These are phyloP conservation scores for Cruciata laevipes DNA, from an alignment of 257 asterid species.

Conservation along the genomic window DNA sequence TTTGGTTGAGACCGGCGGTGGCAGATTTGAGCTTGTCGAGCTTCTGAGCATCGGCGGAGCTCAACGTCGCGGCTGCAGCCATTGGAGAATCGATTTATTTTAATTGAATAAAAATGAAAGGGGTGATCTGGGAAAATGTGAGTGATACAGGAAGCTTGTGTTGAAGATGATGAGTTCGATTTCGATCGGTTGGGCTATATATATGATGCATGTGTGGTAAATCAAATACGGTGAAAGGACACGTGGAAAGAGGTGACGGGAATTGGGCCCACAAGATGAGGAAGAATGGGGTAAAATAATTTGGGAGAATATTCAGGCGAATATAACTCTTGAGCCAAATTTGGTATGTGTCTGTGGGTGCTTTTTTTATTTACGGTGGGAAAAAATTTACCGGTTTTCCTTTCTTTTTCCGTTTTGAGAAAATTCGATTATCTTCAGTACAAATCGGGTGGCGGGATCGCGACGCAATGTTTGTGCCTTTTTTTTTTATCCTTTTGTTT, in stretches of 20 bases:
- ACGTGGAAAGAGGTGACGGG: background rate
- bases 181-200: background rate
- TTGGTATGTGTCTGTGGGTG: background rate
- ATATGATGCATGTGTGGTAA: background rate
- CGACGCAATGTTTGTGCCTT: constrained; percentile 4
- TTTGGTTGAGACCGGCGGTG: constrained; percentile 54
- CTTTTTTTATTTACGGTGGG: background rate
- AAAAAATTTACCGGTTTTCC: background rate
- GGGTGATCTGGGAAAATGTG: constrained; percentile 2
- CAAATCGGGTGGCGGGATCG: constrained; percentile 9
- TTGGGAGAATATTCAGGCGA: constrained; percentile 39
- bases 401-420: background rate
- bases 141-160: constrained; percentile 1
- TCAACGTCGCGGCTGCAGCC: constrained; percentile 40
- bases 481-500: background rate
- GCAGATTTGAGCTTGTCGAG: constrained; percentile 58
- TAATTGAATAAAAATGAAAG: background rate
- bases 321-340: constrained; percentile 13
- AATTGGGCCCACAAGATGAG: constrained; percentile 2
- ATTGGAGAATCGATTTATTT: constrained; percentile 12
- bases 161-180: constrained; percentile 1
- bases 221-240: background rate
- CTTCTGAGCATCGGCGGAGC: constrained; percentile 54
- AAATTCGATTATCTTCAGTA: background rate
- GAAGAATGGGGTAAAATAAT: background rate